These are phyloP conservation scores for Hypoxylon perforatum DNA, from an alignment of 495 filamentous ascomycete species.

Conservation along the genomic window DNA sequence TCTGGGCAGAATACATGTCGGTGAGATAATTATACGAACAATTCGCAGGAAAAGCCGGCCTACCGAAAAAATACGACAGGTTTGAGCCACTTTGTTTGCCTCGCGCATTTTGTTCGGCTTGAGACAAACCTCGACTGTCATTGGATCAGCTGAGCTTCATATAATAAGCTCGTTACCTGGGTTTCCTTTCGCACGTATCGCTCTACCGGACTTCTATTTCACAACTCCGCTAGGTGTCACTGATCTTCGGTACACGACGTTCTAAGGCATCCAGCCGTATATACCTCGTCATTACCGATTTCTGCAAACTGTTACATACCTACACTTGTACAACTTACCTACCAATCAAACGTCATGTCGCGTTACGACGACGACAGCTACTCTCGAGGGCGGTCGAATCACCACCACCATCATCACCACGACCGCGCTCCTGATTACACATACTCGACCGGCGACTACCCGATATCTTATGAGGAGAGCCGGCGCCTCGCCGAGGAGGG, in stretches of 20 bases:
- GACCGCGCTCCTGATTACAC: constrained; percentile 29
- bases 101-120: constrained; percentile 5
- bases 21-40: constrained; percentile 27
- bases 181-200: background rate
- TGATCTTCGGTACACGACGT: constrained; percentile 2
- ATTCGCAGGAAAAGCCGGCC: constrained; percentile 3
- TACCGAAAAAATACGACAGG: background rate
- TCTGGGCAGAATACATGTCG: constrained; percentile 28
- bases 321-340: constrained; percentile 9
- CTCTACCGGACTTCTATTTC: constrained; percentile 4
- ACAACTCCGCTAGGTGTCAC: constrained; percentile 11
- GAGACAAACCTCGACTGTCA: constrained; percentile 6
- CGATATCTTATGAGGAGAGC: constrained; percentile 31
- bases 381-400: constrained; percentile 29
- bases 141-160: background rate
- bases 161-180: constrained; percentile 25
- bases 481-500: constrained; percentile 20
- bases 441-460: constrained; percentile 24
- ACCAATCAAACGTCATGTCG: constrained; percentile 37
- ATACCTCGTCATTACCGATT: background rate
- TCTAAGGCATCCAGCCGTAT: constrained; percentile 11
- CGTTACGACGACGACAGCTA: constrained; percentile 40
- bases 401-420: constrained; percentile 3
- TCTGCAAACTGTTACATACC: constrained; percentile 7
- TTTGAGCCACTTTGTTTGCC: constrained; percentile 15